Evolutionary conservation across 768 basidiomycete genomes (phyloP).

Genomic region (Trametes elegans): DNA sequence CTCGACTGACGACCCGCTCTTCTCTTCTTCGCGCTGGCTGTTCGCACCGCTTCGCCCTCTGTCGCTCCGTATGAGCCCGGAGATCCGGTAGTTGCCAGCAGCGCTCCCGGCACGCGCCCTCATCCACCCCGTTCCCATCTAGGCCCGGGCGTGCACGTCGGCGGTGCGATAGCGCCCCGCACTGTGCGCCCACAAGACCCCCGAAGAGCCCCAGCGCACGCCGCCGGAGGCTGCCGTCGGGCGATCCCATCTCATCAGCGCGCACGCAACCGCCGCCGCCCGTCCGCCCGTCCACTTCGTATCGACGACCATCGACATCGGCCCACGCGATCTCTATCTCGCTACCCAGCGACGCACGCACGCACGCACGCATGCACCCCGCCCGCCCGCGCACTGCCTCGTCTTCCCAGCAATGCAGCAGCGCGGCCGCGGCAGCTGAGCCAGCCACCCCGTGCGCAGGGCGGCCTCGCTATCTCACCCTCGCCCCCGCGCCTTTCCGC

Average conservation of each 20-base stretch:
- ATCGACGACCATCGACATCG: too few relatives aligned
- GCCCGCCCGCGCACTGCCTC: too few relatives aligned
- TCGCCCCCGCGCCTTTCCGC: neutral
- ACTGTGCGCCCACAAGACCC: neutral
- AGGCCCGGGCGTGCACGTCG: neutral
- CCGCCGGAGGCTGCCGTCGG: too few relatives aligned
- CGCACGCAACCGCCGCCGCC: too few relatives aligned
- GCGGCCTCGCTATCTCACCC: too few relatives aligned
- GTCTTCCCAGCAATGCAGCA: too few relatives aligned
- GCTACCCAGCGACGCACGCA: too few relatives aligned
- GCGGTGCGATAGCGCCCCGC: neutral
- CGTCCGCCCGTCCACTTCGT: too few relatives aligned
- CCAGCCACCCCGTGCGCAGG: too few relatives aligned
- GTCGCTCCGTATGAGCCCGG: neutral
- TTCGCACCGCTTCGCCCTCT: neutral
- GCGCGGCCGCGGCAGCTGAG: too few relatives aligned
- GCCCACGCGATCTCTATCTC: too few relatives aligned
- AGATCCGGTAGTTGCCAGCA: slow-evolving; percentile 9
- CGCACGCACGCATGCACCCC: too few relatives aligned
- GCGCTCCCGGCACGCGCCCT: slow-evolving; percentile 5
- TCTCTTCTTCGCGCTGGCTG: neutral
- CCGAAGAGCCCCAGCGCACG: neutral
- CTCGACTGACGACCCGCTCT: neutral
- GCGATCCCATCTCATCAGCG: neutral
- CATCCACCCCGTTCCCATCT: neutral